Base-by-base conservation (phyloP, 1,284 basidiomycete species). In the Psilocybe mexicana region DNA sequence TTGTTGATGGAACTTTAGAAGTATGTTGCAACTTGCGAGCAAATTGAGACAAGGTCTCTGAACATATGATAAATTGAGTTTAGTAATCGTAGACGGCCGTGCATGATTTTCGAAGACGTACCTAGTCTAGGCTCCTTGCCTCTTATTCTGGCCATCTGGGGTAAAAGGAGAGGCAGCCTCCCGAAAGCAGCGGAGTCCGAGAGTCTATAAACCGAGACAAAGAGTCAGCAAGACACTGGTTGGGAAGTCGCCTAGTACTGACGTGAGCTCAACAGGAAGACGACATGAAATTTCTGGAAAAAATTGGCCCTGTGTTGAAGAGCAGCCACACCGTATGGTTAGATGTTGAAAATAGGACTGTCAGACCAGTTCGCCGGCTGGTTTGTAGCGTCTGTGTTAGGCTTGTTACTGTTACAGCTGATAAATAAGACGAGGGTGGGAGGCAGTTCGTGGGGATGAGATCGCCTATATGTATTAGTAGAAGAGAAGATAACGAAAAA, bases 271-370 rank as follows among this genome's bases (percentile, higher is more conserved):
- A 33, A 8, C 4, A 33, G 38, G 14, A 14, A 38, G 35, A 43
- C 35, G 47, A 38, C 33, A 36, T 12, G 43, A 44, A 40, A 26
- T 24, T 40, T 28, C 44, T 33, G 23, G 44, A 47, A 40, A 5
- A 12, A 40, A 24, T 8, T 46, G 24, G n/a, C 36, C 44, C 35
- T 54, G 52, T 40, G 11, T 12, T 40, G 44, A 7, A 54, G 24
- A 45, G 36, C 45, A n/a, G 25, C 33, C 33, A 28, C 35, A 28
- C 26, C 23, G 1, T 43, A 33, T 44, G 28, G 40, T 25, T 40
- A n/a, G 10, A 40, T 35, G 23, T 45, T 44, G 52, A 47, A 54
- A 54, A 54, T 46, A 46, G 52, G 44, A 54, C 26, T 54, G 52
- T 54, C 52, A 47, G 44, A 36, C 43, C 44, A 36, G 35, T 43